Conservation (phyloP, 495 filamentous ascomycete species). For the Tetracladium setigerum region DNA sequence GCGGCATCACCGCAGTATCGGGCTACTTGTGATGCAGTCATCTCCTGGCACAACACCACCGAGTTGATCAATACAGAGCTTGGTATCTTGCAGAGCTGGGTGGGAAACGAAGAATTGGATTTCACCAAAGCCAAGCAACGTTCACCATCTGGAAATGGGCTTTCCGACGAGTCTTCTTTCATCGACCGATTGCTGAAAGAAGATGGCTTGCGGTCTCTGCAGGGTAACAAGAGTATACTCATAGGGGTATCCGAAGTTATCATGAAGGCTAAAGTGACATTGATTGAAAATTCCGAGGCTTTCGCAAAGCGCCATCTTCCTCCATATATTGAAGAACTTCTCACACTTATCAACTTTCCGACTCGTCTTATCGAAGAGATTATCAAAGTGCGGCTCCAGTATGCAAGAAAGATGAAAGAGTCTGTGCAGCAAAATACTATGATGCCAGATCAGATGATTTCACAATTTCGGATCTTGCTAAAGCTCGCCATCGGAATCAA, state of each 20-base stretch:
- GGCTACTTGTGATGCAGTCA: conserved; percentile 76
- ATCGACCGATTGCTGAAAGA: conserved; percentile 97
- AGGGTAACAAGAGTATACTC: conserved; percentile 80
- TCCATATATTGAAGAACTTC: conserved; percentile 92
- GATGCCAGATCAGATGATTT: conserved; percentile 93
- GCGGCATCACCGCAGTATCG: conserved; percentile 66
- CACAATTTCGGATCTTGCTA: conserved; percentile 89
- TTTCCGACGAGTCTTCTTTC: conserved; percentile 85
- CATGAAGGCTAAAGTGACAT: conserved; percentile 82
- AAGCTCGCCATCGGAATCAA: conserved; percentile 89
- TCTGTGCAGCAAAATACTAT: conserved; percentile 73
- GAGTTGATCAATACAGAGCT: conserved; percentile 93
- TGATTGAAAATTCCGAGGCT: conserved; percentile 77
- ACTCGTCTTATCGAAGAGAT: conserved; percentile 94
- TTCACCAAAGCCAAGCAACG: conserved; percentile 61
- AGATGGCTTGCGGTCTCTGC: conserved; percentile 85
- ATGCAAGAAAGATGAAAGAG: conserved; percentile 91
- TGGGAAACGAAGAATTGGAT: conserved; percentile 91
- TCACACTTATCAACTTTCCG: conserved; percentile 94
- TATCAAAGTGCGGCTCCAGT: conserved; percentile 85
- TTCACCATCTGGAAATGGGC: conserved; percentile 49
- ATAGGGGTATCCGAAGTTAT: conserved; percentile 74
- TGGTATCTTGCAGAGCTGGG: conserved; percentile 85
- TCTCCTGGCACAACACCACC: conserved; percentile 97
- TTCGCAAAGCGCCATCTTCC: conserved; percentile 90